Evolutionary conservation across 148 eudicot species (phyloP).

Genomic region (Amaranthus palmeri): DNA sequence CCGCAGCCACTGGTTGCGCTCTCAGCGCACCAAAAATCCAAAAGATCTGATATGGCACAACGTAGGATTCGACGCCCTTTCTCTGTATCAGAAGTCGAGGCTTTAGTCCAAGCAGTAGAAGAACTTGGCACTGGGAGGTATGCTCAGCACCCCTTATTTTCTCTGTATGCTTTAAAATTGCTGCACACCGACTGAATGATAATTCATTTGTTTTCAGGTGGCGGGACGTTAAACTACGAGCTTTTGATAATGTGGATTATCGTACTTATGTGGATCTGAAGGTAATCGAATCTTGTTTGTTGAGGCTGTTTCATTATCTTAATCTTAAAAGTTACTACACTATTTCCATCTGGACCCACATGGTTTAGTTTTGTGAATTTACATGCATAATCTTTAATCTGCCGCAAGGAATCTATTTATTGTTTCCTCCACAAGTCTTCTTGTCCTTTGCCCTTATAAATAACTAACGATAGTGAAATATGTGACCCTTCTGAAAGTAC

Average conservation of each 20-base stretch:
- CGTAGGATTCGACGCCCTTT: constrained; percentile 96
- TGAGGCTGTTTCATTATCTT: not conserved
- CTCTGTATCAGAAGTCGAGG: constrained; percentile 93
- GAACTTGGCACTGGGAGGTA: constrained; percentile 99
- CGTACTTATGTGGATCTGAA: constrained; percentile 96
- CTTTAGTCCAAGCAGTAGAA: constrained; percentile 93
- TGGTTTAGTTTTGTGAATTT: not conserved
- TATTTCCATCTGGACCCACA: constrained; percentile 16
- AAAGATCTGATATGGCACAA: constrained; percentile 65
- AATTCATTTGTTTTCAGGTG: constrained; percentile 46
- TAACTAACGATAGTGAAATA: not conserved
- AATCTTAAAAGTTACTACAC: not conserved
- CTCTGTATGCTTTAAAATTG: not conserved
- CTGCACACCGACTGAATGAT: no score
- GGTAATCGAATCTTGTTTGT: constrained; percentile 33
- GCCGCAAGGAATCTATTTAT: constrained; percentile 27
- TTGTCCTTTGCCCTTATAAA: not conserved
- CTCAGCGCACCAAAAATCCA: constrained; percentile 51
- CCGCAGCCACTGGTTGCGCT: constrained; percentile 52
- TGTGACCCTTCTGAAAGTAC: not conserved
- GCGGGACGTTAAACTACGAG: constrained; percentile 89
- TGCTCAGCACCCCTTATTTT: not conserved
- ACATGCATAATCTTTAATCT: constrained; percentile 9
- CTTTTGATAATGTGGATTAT: constrained; percentile 85
- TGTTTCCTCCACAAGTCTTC: constrained; percentile 11